Conservation (phyloP, 495 filamentous ascomycete genomes). For the Chaetomium cochliodes region DNA sequence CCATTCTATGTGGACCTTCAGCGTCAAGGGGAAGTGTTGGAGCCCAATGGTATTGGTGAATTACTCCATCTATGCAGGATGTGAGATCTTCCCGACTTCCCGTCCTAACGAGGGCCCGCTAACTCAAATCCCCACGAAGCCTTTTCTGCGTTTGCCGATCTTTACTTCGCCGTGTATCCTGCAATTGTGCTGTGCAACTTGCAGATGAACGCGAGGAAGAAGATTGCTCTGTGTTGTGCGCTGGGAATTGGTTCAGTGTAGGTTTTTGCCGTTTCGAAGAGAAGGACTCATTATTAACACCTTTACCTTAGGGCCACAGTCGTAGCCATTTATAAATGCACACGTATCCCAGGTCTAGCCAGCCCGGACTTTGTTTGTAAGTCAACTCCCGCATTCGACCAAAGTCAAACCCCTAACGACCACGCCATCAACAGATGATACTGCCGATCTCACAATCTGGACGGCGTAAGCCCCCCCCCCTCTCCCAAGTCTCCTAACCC, state of each 20-base stretch:
- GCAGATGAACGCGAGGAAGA: slow-evolving; percentile 48
- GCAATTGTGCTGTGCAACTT: slow-evolving; percentile 44
- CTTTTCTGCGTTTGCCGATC: slow-evolving; percentile 47
- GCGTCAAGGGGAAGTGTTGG: slow-evolving; percentile 36
- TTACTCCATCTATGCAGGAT: slow-evolving; percentile 43
- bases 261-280: slow-evolving; percentile 12
- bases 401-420: background rate
- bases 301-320: slow-evolving; percentile 3
- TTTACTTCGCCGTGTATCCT: slow-evolving; percentile 53
- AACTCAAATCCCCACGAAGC: slow-evolving; percentile 25
- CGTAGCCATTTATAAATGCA: slow-evolving; percentile 45
- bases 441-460: slow-evolving; percentile 46
- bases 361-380: slow-evolving; percentile 36
- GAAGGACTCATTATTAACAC: background rate
- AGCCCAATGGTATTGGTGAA: slow-evolving; percentile 39
- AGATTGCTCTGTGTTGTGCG: slow-evolving; percentile 44
- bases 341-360: slow-evolving; percentile 40
- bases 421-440: slow-evolving; percentile 20
- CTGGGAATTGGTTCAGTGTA: slow-evolving; percentile 51
- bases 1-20: slow-evolving; percentile 43
- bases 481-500: background rate
- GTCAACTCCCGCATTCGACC: background rate
- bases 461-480: slow-evolving; percentile 36
- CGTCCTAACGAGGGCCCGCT: no score
- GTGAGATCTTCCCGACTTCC: slow-evolving; percentile 29